Percentiles rank a stretch among this genome's conserved stretches.
phyloP scores from a whole-genome alignment of 257 asterid genomes.

The Verbena officinalis region DNA sequence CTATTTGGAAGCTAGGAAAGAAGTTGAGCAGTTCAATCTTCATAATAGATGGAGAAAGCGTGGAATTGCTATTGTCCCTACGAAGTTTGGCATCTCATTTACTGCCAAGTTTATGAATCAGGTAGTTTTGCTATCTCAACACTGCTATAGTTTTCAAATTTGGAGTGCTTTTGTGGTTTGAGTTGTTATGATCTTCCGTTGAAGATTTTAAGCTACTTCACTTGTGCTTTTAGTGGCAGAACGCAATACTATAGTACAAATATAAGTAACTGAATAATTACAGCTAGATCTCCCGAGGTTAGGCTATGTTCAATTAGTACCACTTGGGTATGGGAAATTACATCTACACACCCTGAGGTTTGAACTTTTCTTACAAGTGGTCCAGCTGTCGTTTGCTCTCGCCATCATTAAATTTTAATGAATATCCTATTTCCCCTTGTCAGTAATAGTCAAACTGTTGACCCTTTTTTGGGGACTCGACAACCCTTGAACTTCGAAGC shows the following conservation, averaged over 20 bases:
- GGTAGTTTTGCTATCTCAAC: constrained; percentile 46
- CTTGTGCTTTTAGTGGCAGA: background rate
- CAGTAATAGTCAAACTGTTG: too few species aligned
- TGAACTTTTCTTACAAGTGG: too few species aligned
- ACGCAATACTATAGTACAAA: background rate
- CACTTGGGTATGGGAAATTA: too few species aligned
- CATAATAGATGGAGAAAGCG: constrained; percentile 89
- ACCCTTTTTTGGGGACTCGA: too few species aligned
- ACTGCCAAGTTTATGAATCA: constrained; percentile 92
- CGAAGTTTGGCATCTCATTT: constrained; percentile 93
- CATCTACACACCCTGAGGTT: too few species aligned
- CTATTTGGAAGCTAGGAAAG: constrained; percentile 52
- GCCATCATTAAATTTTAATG: too few species aligned
- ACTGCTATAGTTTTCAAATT: background rate
- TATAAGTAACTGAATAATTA: too few species aligned
- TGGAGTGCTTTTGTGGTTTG: background rate
- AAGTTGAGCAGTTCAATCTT: constrained; percentile 69
- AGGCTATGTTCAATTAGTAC: too few species aligned
- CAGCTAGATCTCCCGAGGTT: too few species aligned
- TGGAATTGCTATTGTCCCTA: constrained; percentile 83
- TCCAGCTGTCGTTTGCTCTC: too few species aligned
- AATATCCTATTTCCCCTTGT: too few species aligned
- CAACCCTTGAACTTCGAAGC: too few species aligned
- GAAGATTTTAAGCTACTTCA: constrained; percentile 6
- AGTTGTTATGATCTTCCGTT: background rate